Conservation (phyloP, 148 eudicot genomes). For the Rhododendron kiyosumense region DNA sequence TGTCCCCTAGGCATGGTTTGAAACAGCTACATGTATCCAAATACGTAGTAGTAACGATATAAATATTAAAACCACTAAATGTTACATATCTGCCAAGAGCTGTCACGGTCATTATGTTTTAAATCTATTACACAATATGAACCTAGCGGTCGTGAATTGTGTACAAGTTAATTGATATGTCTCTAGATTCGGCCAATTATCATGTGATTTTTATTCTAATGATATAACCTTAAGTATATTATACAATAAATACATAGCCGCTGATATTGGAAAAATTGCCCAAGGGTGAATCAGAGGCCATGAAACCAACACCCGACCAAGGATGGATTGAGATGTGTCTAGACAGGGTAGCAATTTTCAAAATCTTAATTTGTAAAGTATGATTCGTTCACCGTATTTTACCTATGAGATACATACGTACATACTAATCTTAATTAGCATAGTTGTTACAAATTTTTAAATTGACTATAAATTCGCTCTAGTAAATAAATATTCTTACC, state of each 20-base stretch:
- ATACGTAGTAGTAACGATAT: background rate
- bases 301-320: background rate
- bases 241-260: background rate
- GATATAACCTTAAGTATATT: background rate
- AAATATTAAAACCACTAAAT: background rate
- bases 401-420: background rate
- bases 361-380: background rate
- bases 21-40: too few relatives aligned
- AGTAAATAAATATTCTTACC: background rate
- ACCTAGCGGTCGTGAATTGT: background rate
- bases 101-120: background rate
- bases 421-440: background rate
- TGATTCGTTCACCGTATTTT: background rate
- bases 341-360: background rate
- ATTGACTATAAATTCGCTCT: background rate
- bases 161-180: background rate
- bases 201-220: background rate
- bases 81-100: background rate
- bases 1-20: too few relatives aligned
- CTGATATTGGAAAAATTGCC: background rate
- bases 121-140: background rate
- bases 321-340: background rate
- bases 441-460: background rate
- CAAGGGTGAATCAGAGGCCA: background rate
- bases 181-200: background rate